Evolutionary conservation across 2,329 filamentous ascomycete genomes (phyloP).

Genomic region (Fusarium algeriense): DNA sequence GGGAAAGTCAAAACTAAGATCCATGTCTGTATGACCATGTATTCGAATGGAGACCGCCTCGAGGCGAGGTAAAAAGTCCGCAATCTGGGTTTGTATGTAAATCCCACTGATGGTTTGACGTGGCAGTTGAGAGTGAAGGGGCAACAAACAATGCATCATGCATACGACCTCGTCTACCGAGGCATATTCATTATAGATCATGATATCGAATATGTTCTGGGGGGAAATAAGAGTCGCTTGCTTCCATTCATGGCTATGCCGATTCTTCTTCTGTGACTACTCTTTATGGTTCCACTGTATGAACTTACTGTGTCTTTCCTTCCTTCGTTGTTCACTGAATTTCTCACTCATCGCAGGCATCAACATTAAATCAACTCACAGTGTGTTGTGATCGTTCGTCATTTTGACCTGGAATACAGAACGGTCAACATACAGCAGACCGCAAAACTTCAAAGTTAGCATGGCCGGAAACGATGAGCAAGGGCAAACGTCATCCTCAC

Average conservation of each 20-base stretch:
- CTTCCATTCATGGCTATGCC: not conserved
- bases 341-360: not conserved
- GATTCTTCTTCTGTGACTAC: not conserved
- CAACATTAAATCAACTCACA: not conserved
- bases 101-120: not conserved
- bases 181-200: not conserved
- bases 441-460: not conserved
- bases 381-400: too few relatives aligned
- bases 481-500: not conserved
- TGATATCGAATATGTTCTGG: not conserved
- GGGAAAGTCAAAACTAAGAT: not conserved
- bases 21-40: not conserved
- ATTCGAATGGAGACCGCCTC: not conserved
- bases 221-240: not conserved
- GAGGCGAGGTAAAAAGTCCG: not conserved
- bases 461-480: not conserved
- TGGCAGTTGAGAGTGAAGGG: not conserved
- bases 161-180: not conserved
- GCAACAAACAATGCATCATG: too few relatives aligned
- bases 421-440: not conserved
- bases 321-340: not conserved
- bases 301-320: not conserved
- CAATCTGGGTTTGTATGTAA: not conserved
- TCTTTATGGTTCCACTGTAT: not conserved
- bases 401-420: not conserved